phyloP scores from a whole-genome alignment of 129 eudicot species.

The Heracleum sosnowskyi region DNA sequence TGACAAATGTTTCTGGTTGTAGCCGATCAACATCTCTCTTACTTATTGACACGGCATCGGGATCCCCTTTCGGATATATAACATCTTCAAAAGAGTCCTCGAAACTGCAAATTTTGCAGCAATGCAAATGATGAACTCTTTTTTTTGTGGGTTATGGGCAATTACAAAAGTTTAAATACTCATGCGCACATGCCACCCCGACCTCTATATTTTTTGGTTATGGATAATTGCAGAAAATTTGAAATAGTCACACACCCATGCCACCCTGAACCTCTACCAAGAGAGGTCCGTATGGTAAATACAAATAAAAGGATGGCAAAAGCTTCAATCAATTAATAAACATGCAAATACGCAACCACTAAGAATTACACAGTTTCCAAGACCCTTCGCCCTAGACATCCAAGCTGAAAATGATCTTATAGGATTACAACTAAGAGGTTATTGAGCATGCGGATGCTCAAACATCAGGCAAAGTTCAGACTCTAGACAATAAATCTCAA shows the following conservation, averaged over 20 bases:
- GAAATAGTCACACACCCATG: neutral
- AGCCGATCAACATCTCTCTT: conserved; percentile 82
- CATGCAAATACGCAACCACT: neutral
- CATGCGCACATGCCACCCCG: neutral
- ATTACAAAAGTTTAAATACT: neutral
- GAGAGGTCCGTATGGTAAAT: neutral
- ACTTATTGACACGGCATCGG: conserved; percentile 83
- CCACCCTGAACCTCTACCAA: neutral
- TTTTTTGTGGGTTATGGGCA: neutral
- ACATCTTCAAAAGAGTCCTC: conserved; percentile 65
- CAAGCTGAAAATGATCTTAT: neutral
- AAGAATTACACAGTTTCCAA: neutral
- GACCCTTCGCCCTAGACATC: neutral
- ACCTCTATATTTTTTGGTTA: neutral
- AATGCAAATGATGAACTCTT: neutral
- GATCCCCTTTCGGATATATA: conserved; percentile 86
- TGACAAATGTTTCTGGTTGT: conserved; percentile 74
- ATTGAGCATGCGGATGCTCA: neutral
- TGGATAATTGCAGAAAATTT: neutral
- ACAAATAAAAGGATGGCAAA: neutral
- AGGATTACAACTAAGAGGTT: neutral
- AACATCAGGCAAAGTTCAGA: neutral
- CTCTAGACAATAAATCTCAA: neutral
- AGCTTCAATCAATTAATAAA: too few species aligned
- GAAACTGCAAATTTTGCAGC: conserved; percentile 34